Percentiles rank a stretch among this genome's conserved stretches.
These are phyloP conservation scores for Acanthamoeba castellanii DNA, from an alignment of 208 protist species.

Conservation along the genomic window DNA sequence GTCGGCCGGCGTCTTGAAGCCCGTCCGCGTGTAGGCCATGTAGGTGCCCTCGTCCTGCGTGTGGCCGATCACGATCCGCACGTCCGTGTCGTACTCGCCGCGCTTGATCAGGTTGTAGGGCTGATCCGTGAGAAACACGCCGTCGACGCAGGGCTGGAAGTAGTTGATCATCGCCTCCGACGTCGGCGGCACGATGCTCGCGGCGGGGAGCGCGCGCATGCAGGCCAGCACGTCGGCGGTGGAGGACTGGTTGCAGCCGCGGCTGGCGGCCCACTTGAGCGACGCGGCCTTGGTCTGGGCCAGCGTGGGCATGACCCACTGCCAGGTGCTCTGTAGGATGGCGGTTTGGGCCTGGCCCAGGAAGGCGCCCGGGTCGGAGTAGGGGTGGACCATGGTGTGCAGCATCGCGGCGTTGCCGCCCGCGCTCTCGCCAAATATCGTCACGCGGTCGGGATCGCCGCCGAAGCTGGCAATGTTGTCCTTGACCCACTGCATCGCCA, in stretches of 20 bases:
- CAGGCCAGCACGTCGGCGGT: neutral
- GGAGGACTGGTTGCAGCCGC: neutral
- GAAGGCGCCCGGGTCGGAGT: too few relatives aligned
- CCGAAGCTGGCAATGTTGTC: too few relatives aligned
- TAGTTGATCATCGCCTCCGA: conserved; percentile 50
- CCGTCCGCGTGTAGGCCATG: conserved; percentile 68
- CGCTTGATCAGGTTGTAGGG: neutral
- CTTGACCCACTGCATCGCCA: too few relatives aligned
- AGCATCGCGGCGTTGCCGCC: too few relatives aligned
- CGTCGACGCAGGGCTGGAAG: conserved; percentile 71
- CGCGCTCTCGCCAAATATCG: too few relatives aligned
- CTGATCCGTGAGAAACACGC: too few relatives aligned
- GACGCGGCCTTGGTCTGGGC: neutral
- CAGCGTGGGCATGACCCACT: conserved; percentile 71
- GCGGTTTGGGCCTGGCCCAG: too few relatives aligned
- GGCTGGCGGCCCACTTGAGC: neutral
- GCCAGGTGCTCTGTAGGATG: conserved; percentile 65
- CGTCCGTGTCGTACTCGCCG: neutral
- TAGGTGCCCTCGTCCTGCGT: conserved; percentile 77
- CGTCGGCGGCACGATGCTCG: neutral
- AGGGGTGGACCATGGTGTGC: too few relatives aligned
- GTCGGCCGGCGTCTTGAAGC: conserved; percentile 17
- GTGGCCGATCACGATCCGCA: conserved; percentile 75
- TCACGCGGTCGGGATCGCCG: too few relatives aligned
- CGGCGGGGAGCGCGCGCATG: neutral